Evolutionary conservation across 2,329 filamentous ascomycete species (phyloP).

Genomic region (Fusarium scirpi): DNA sequence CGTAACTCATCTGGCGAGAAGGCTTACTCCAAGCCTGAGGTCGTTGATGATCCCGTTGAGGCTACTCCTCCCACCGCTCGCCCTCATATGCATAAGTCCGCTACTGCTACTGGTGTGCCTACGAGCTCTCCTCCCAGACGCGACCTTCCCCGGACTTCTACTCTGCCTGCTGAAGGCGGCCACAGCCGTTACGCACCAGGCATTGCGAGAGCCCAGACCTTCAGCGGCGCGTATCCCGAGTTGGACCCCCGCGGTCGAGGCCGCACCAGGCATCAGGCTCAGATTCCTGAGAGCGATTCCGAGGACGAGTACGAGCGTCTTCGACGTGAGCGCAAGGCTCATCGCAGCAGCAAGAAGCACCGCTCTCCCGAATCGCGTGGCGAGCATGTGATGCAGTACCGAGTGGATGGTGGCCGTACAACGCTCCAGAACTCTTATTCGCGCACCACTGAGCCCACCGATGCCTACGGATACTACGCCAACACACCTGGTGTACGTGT

Average conservation of each 20-base stretch:
- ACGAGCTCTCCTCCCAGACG: slow-evolving; percentile 52
- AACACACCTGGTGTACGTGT: slow-evolving; percentile 36
- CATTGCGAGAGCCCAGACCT: slow-evolving; percentile 52
- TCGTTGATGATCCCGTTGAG: slow-evolving; percentile 49
- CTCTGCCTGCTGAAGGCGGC: slow-evolving; percentile 50
- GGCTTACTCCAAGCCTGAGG: slow-evolving; percentile 50
- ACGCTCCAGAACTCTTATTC: slow-evolving; percentile 47
- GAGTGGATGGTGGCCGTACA: slow-evolving; percentile 47
- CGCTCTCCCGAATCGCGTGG: slow-evolving; percentile 50
- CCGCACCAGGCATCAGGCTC: slow-evolving; percentile 54
- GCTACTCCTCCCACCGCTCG: slow-evolving; percentile 50
- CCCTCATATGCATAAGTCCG: slow-evolving; percentile 44
- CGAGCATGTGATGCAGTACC: slow-evolving; percentile 47
- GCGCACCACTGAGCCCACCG: slow-evolving; percentile 42
- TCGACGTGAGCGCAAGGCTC: slow-evolving; percentile 49
- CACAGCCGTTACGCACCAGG: slow-evolving; percentile 48
- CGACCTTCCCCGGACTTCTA: slow-evolving; percentile 50
- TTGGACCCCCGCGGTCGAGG: slow-evolving; percentile 52
- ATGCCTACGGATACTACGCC: slow-evolving; percentile 42
- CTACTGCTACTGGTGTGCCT: slow-evolving; percentile 44
- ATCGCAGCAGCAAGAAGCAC: slow-evolving; percentile 53
- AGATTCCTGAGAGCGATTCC: slow-evolving; percentile 52
- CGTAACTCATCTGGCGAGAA: slow-evolving; percentile 53
- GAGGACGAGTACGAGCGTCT: slow-evolving; percentile 52
- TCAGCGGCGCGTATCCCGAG: slow-evolving; percentile 45